Base-by-base conservation (phyloP, 495 filamentous ascomycete genomes). In the Geopyxis carbonaria region DNA sequence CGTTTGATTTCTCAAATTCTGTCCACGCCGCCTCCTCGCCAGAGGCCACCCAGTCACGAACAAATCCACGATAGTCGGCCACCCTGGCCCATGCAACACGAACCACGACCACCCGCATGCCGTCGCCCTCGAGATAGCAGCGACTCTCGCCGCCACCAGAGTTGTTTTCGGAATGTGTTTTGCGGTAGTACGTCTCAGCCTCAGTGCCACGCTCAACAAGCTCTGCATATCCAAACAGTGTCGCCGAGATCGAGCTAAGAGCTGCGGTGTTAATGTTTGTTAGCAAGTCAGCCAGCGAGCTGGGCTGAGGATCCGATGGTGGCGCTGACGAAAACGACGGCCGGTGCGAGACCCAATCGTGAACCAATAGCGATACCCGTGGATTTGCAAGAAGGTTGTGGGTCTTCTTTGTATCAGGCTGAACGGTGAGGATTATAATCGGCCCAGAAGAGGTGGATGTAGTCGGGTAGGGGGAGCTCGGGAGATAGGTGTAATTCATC, bases 401-500 rank as follows among this genome's bases (percentile, higher is more conserved):
- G 39, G 79, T 92, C 62, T 94, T 94, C 47, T 80, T 81, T 36
- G 81, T 86, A 28, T 78, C 69, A 3, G 81, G 75, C 57, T 91
- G 86, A 42, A 81, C 86, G 32, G 85, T 93, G 84, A 93, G 92
- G 59, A 93, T 76, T 47, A 93, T 86, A 15, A 56, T 30, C 14
- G 38, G 29, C n/a, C 11, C 19, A 42, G 16, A 7, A 42, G 41
- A 31, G 37, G 43, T 39, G 74, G 74, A 15, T 80, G 83, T 38
- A 67, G 69, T 51, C 23, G 72, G 69, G 61, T 74, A 86, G 13
- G 84, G 81, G 4, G 81, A 80, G 16, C 18, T n/a, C 0, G 86
- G 78, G 38, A 97, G 80, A 64, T 93, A 97, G 53, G 89, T 94
- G 65, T 94, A 97, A 63, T 92, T 93, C 89, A 97, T 97, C 47